Evolutionary conservation across 2,329 filamentous ascomycete species (phyloP).

Genomic region (Cyphellophora europaea): DNA sequence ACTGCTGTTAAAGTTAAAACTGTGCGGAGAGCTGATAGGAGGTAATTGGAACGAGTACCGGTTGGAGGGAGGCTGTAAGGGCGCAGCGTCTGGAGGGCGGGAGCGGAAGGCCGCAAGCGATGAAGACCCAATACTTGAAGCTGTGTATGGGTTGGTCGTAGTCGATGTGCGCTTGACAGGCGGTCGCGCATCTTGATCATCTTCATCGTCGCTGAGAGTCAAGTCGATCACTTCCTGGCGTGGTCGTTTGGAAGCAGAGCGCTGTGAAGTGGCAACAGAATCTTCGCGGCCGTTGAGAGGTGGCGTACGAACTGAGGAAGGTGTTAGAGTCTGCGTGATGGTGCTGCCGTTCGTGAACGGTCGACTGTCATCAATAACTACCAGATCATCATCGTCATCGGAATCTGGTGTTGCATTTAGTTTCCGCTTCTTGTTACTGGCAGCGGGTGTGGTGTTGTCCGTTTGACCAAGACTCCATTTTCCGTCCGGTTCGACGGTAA

Average conservation of each 20-base stretch:
- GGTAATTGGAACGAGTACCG: slow-evolving; percentile 12
- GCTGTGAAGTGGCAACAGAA: slow-evolving; percentile 11
- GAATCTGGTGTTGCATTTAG: slow-evolving; percentile 28
- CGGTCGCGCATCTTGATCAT: slow-evolving; percentile 27
- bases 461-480: slow-evolving; percentile 47
- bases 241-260: slow-evolving; percentile 33
- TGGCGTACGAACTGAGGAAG: slow-evolving; percentile 24
- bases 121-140: slow-evolving; percentile 1
- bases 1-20: slow-evolving; percentile 5
- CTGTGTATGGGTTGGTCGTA: slow-evolving; percentile 2
- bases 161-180: slow-evolving; percentile 5
- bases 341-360: slow-evolving; percentile 27
- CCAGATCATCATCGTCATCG: slow-evolving; percentile 40
- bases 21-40: slow-evolving; percentile 3
- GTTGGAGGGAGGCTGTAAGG: slow-evolving; percentile 6
- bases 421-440: slow-evolving; percentile 24
- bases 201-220: slow-evolving; percentile 43
- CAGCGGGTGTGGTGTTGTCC: slow-evolving; percentile 1
- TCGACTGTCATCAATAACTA: slow-evolving; percentile 37
- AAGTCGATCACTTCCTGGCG: slow-evolving; percentile 44
- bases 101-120: background rate
- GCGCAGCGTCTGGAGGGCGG: no score
- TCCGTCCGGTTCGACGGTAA: slow-evolving; percentile 82
- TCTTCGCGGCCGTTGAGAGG: slow-evolving; percentile 21
- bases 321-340: slow-evolving; percentile 23